Evolutionary conservation across 495 filamentous ascomycete genomes (phyloP).

Genomic region (Glonium stellatum): DNA sequence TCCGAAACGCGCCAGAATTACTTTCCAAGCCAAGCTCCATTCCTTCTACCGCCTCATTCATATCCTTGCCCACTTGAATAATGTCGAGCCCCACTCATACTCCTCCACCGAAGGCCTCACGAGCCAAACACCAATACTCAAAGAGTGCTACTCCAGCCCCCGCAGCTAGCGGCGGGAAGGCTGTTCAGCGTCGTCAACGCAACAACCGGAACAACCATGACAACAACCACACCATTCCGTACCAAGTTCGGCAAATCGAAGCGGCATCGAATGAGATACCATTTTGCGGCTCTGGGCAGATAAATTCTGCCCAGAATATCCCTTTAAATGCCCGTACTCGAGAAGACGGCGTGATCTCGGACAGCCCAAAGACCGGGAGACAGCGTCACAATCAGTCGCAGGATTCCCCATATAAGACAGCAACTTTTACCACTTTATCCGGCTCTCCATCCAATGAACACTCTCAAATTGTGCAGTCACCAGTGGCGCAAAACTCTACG

Average conservation of each 20-base stretch:
- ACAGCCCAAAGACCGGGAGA: constrained; percentile 7
- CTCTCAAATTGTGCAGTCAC: not conserved
- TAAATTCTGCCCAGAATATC: not conserved
- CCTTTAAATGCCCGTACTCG: not conserved
- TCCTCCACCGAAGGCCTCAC: constrained; percentile 13
- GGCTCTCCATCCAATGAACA: not conserved
- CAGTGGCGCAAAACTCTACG: not conserved
- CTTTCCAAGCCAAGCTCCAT: not conserved
- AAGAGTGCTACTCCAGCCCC: constrained; percentile 19
- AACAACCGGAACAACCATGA: constrained; percentile 17
- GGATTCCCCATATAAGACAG: constrained; percentile 7
- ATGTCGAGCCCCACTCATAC: constrained; percentile 18
- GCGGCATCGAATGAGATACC: not conserved
- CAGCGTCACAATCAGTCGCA: constrained; percentile 16
- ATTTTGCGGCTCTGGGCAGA: not conserved
- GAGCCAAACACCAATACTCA: constrained; percentile 22
- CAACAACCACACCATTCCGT: not conserved
- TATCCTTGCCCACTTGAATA: not conserved
- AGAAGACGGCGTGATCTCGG: constrained; percentile 14
- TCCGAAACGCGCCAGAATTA: not conserved
- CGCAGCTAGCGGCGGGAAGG: constrained; percentile 7
- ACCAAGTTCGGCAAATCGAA: not conserved
- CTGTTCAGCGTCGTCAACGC: constrained; percentile 7
- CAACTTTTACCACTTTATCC: constrained; percentile 6
- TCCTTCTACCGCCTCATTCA: not conserved